Conservation (phyloP, 2,329 filamentous ascomycete species). For the Botrytis squamosa region DNA sequence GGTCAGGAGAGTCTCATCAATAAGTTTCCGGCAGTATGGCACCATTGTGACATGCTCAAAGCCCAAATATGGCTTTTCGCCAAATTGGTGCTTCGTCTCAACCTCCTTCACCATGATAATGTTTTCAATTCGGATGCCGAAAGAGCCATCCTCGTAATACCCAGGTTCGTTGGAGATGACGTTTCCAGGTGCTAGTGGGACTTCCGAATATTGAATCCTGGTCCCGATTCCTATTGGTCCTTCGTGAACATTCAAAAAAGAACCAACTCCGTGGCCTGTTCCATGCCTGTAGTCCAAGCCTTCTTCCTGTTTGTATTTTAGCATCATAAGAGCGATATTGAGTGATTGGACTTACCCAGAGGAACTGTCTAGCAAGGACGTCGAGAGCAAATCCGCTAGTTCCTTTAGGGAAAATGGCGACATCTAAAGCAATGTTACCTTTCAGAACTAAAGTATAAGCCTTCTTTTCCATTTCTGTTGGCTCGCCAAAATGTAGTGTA, state of each 20-base stretch:
- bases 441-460: slow-evolving; percentile 94
- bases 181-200: slow-evolving; percentile 85
- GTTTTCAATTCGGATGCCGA: slow-evolving; percentile 96
- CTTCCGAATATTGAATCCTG: slow-evolving; percentile 85
- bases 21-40: slow-evolving; percentile 86
- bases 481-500: slow-evolving; percentile 86
- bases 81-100: slow-evolving; percentile 83
- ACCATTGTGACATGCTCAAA: slow-evolving; percentile 99
- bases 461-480: slow-evolving; percentile 78
- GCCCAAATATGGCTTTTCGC: slow-evolving; percentile 88
- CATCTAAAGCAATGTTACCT: slow-evolving; percentile 86
- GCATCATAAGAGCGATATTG: neutral
- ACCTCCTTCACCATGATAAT: slow-evolving; percentile 87
- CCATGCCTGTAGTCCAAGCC: slow-evolving; percentile 95
- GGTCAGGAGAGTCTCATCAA: slow-evolving; percentile 72
- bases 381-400: slow-evolving; percentile 93
- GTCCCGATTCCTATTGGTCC: slow-evolving; percentile 96
- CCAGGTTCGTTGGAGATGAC: slow-evolving; percentile 95
- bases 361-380: slow-evolving; percentile 79
- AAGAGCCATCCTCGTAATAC: slow-evolving; percentile 93
- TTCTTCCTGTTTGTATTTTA: slow-evolving; percentile 49
- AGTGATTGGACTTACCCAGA: slow-evolving; percentile 65
- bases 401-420: slow-evolving; percentile 87
- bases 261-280: slow-evolving; percentile 93
- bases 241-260: slow-evolving; percentile 95